Evolutionary conservation across 768 basidiomycete species (phyloP).

Genomic region (Boletus vermiculosoides): DNA sequence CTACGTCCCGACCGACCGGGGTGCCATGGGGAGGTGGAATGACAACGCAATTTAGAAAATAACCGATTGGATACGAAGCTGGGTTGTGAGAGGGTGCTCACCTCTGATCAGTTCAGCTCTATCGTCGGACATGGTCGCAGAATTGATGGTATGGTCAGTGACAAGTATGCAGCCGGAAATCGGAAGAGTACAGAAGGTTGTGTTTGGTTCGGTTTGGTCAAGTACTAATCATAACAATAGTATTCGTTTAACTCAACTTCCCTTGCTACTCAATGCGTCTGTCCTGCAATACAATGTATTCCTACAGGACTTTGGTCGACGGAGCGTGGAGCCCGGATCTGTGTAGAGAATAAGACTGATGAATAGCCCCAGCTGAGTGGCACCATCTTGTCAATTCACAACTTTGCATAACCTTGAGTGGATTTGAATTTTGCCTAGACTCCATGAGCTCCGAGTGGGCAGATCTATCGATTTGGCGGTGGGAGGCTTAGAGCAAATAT

Average conservation of each 20-base stretch:
- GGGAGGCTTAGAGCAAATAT: not conserved
- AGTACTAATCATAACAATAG: not conserved
- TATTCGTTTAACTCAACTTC: not conserved
- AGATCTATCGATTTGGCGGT: not conserved
- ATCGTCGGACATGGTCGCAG: conserved; percentile 31
- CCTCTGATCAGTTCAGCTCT: conserved; percentile 35
- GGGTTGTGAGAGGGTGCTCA: conserved; percentile 7
- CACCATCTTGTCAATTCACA: not conserved
- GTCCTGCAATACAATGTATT: not conserved
- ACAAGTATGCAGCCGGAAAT: not conserved
- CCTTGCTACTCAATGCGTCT: not conserved
- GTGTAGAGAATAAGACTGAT: not conserved
- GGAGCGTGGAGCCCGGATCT: not conserved
- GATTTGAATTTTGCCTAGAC: not conserved
- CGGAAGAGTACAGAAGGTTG: not conserved
- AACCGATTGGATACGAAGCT: not conserved
- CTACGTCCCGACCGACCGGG: conserved; percentile 34
- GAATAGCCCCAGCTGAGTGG: not conserved
- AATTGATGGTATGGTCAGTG: not conserved
- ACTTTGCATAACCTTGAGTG: not conserved
- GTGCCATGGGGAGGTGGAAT: not conserved
- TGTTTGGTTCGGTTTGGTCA: conserved; percentile 12
- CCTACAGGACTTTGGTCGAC: not conserved
- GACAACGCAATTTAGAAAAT: not conserved
- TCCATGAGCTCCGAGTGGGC: not conserved